Percentiles rank a stretch among this genome's conserved stretches.
phyloP scores from a whole-genome alignment of 371 early-diverging fungal species.

The Syncephalastrum sp. region DNA sequence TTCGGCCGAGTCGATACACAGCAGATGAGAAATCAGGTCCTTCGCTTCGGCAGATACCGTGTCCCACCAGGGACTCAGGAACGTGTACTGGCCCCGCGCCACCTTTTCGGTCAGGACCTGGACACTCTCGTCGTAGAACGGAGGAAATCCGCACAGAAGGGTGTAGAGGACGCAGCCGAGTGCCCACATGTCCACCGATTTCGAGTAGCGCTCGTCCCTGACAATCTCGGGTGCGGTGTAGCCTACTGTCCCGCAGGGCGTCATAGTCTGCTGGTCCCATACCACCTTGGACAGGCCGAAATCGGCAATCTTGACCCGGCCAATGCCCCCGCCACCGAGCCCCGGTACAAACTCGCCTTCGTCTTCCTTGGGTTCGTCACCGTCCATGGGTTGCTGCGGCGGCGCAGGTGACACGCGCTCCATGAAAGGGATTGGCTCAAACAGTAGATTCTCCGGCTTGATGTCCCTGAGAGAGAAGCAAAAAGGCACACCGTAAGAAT shows the following conservation, averaged over 20 bases:
- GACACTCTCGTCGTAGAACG: constrained; percentile 73
- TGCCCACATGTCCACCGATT: constrained; percentile 93
- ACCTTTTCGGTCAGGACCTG: constrained; percentile 63
- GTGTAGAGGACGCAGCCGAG: constrained; percentile 92
- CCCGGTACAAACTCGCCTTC: constrained; percentile 59
- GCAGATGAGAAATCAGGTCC: constrained; percentile 70
- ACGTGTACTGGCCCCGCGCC: constrained; percentile 64
- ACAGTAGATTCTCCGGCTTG: constrained; percentile 95
- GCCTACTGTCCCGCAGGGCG: constrained; percentile 91
- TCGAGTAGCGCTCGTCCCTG: constrained; percentile 76
- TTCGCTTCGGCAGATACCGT: constrained; percentile 63
- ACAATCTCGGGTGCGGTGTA: constrained; percentile 94
- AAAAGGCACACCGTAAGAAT: neutral
- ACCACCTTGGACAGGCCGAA: constrained; percentile 84
- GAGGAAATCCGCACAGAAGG: constrained; percentile 86
- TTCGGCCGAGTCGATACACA: constrained; percentile 55
- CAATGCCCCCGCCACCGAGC: constrained; percentile 71
- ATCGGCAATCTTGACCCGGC: constrained; percentile 83
- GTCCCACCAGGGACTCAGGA: constrained; percentile 80
- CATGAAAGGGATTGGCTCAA: constrained; percentile 69
- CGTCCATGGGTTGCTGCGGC: constrained; percentile 30
- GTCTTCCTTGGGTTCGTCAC: constrained; percentile 54
- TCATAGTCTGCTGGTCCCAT: constrained; percentile 83
- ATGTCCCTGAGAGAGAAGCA: constrained; percentile 65
- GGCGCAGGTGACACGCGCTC: constrained; percentile 49